phyloP scores from a whole-genome alignment of 495 filamentous ascomycete genomes.

The Penicillium taxi region DNA sequence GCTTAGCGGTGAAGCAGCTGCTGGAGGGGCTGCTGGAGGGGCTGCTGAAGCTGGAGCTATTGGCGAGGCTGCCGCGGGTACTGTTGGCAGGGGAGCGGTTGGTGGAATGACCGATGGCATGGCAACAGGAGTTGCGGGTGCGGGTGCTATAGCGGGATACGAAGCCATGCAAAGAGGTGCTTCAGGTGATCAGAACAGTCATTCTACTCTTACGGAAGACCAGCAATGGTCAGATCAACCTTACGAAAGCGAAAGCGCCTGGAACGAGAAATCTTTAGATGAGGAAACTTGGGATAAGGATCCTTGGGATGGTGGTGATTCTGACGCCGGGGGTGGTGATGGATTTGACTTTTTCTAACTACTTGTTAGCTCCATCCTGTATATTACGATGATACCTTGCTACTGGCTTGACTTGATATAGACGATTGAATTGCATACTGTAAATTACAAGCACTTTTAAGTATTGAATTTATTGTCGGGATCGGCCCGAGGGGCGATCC shows the following conservation, averaged over 20 bases:
- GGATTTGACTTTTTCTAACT: conserved; percentile 31
- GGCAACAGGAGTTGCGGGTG: conserved; percentile 24
- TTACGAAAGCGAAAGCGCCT: conserved; percentile 21
- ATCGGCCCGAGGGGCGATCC: conserved; percentile 10
- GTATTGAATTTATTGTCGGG: conserved; percentile 1
- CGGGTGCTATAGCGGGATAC: conserved; percentile 51
- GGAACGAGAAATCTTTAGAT: conserved; percentile 19
- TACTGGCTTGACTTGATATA: too few species aligned
- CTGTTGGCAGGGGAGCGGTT: conserved; percentile 18
- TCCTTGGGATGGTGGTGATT: conserved; percentile 28
- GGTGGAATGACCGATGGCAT: conserved; percentile 37
- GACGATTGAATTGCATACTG: not conserved
- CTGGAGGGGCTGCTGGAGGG: conserved; percentile 38
- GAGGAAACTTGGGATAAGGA: conserved; percentile 19
- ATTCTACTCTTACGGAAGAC: conserved; percentile 4
- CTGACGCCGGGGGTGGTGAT: conserved; percentile 29
- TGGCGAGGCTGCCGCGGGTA: conserved; percentile 34
- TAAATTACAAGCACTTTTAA: too few species aligned
- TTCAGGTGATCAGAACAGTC: conserved; percentile 12
- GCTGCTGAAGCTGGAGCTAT: conserved; percentile 29
- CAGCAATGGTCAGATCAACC: conserved; percentile 18
- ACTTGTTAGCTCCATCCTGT: conserved; percentile 7
- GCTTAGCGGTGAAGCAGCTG: conserved; percentile 43
- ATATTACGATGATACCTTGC: conserved; percentile 11
- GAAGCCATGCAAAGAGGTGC: conserved; percentile 54